Conservation (phyloP, 257 asterid species). For the Capsicum pubescens region DNA sequence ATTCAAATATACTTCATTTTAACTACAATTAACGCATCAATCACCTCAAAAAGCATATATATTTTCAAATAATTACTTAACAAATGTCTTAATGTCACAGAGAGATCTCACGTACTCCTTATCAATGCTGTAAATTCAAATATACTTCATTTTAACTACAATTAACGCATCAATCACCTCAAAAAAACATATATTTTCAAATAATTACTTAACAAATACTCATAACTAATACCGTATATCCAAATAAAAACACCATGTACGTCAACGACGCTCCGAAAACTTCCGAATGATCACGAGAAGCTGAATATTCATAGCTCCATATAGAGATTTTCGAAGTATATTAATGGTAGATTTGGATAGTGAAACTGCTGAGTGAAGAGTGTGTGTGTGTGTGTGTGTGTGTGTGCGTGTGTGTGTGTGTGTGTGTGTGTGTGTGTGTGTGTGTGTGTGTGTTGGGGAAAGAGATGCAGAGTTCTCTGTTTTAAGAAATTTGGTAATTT, state of each 20-base stretch:
- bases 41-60: too few species aligned
- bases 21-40: background rate
- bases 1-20: background rate
- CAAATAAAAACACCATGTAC: background rate
- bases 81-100: background rate
- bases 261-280: background rate
- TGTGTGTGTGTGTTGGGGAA: too few species aligned
- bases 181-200: too few species aligned
- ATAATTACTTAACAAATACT: too few species aligned
- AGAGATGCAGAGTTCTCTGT: background rate
- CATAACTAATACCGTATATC: background rate
- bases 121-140: too few species aligned
- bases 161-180: too few species aligned
- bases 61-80: background rate
- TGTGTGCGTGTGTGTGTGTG: too few species aligned
- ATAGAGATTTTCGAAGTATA: background rate
- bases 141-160: too few species aligned
- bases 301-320: background rate
- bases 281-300: background rate
- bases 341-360: background rate
- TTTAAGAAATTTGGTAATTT: constrained; percentile 12
- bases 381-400: too few species aligned
- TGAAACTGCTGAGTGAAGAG: too few species aligned
- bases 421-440: too few species aligned
- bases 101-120: background rate